phyloP scores from a whole-genome alignment of 441 rosid genomes.

The Populus trichocarpa region DNA sequence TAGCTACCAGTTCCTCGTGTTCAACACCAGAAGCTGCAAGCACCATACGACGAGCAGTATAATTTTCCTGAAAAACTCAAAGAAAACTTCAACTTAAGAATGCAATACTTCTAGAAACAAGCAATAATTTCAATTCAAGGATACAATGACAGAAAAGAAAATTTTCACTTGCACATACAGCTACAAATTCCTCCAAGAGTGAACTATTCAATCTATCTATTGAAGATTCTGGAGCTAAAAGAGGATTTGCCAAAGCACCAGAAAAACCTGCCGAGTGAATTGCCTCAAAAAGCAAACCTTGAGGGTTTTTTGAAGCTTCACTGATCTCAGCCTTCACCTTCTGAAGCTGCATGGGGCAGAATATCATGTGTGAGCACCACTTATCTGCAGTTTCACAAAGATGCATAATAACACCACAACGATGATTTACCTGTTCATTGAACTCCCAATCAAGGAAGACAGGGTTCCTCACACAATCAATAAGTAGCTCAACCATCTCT shows the following conservation, averaged over 20 bases:
- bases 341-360: constrained; percentile 39
- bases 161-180: constrained; percentile 40
- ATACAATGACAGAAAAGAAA: not conserved
- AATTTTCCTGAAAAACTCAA: constrained; percentile 54
- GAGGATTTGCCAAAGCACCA: constrained; percentile 84
- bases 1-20: constrained; percentile 58
- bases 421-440: constrained; percentile 64
- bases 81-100: constrained; percentile 16
- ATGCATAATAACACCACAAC: not conserved
- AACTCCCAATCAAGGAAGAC: constrained; percentile 94
- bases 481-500: constrained; percentile 83
- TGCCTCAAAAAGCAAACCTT: constrained; percentile 78
- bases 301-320: constrained; percentile 68
- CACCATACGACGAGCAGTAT: constrained; percentile 78
- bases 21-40: constrained; percentile 88
- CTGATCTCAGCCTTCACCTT: constrained; percentile 65
- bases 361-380: not conserved
- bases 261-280: constrained; percentile 79
- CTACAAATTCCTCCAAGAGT: constrained; percentile 67
- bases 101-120: not conserved
- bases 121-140: not conserved
- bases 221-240: constrained; percentile 67
- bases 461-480: constrained; percentile 85
- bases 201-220: constrained; percentile 48
- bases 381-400: not conserved